Evolutionary conservation across 768 basidiomycete species (phyloP), one percentile per base, ranked within the genome.

Genomic region (Boletus sp.): DNA sequence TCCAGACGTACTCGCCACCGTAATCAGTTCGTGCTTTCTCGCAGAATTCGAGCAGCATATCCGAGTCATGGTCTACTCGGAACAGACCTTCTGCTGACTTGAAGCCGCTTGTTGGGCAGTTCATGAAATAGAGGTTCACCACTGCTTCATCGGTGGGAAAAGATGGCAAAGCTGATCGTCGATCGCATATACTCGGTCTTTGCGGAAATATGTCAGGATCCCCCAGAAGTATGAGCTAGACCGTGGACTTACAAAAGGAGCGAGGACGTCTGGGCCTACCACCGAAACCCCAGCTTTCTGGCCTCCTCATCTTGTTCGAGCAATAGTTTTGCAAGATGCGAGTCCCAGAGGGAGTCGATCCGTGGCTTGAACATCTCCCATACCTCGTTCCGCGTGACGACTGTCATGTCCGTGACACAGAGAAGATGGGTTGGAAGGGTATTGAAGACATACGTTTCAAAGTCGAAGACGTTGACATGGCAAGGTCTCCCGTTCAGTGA

Each of bases 1-100:
- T 42, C 67, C 66, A 73, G 48, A 58, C 71, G 50, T 68, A 61
- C 56, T 67, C 56, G 47, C 66, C 61, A 14, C 65, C 60, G 28
- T 65, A 68, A 18, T 67, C 66, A 12, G 24, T 12, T 28, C 60
- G 20, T 33, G 68, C 68, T 44, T 63, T 70, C 14, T 70, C 62
- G 24, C 68, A 68, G 39, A 68, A 70, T 44, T 58, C 63, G 53
- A 52, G 36, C 18, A 68, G 63, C 44, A 42, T 65, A 67, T 30
- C 68, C 67, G n/a, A n/a, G n/a, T n/a, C n/a, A n/a, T 14, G 53
- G 52, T 11, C 67, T 67, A 15, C n/a, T 54, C 7, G 3, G 24
- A 24, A 3, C 24, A 24, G 24, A 24, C 24, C 24, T 24, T 24
- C 24, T 24, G 24, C 24, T 24, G 24, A 24, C 24, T 24, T 24